Evolutionary conservation across 106 monocot genomes (phyloP).

Genomic region (Cymbidium sinense): DNA sequence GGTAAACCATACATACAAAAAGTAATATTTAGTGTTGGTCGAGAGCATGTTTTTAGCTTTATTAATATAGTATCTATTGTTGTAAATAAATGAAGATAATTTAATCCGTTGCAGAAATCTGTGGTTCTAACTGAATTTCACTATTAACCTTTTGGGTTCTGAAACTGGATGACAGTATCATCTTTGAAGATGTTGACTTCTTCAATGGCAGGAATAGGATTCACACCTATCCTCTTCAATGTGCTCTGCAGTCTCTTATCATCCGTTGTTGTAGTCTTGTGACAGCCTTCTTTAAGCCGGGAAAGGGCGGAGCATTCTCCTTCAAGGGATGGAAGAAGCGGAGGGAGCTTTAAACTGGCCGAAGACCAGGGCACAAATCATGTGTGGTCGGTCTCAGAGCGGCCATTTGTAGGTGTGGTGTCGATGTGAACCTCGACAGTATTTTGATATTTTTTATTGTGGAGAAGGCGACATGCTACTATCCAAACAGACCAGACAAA

Average conservation of each 20-base stretch:
- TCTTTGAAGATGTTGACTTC: slow-evolving; percentile 82
- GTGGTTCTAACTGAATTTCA: neutral
- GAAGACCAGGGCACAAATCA: too few species aligned
- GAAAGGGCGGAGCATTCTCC: neutral
- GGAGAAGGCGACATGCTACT: too few species aligned
- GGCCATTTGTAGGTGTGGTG: too few species aligned
- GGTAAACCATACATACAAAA: too few species aligned
- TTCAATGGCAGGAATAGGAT: slow-evolving; percentile 63
- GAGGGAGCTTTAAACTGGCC: neutral
- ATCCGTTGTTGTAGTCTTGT: slow-evolving; percentile 65
- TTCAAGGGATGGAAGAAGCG: neutral
- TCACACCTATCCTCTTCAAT: slow-evolving; percentile 72
- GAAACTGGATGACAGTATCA: slow-evolving; percentile 69
- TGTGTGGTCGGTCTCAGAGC: too few species aligned
- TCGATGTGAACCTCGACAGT: too few species aligned
- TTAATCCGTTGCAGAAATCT: neutral
- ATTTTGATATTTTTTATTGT: too few species aligned
- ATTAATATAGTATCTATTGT: too few species aligned
- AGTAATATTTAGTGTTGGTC: too few species aligned
- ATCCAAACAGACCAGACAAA: too few species aligned
- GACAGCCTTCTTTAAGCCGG: slow-evolving; percentile 65
- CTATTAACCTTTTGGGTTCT: slow-evolving; percentile 57
- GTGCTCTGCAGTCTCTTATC: slow-evolving; percentile 81
- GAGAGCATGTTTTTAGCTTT: too few species aligned
- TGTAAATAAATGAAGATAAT: neutral